Percentiles rank a stretch among this genome's conserved stretches.
Conservation (phyloP, 2,329 filamentous ascomycete species). For the Cercospora janseana region DNA sequence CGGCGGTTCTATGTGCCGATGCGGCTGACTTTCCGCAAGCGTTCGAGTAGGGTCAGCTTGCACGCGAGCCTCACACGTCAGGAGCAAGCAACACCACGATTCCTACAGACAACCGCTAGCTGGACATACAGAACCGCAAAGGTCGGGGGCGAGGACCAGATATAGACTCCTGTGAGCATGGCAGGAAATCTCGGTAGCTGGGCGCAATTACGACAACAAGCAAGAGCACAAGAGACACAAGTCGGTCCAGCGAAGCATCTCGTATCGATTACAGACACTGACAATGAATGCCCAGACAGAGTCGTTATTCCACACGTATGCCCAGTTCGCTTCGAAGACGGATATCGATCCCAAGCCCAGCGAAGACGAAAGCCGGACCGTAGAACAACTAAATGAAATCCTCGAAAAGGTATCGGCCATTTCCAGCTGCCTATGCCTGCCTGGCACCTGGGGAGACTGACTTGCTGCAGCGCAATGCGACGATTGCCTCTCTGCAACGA, state of each 20-base stretch:
- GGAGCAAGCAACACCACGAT: neutral
- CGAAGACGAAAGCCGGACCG: conserved; percentile 76
- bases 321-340: conserved; percentile 79
- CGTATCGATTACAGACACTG: conserved; percentile 23
- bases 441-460: conserved; percentile 4
- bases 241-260: conserved; percentile 49
- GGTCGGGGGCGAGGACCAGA: neutral
- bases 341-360: conserved; percentile 80
- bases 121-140: neutral
- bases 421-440: neutral
- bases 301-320: conserved; percentile 77
- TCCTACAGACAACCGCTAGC: neutral
- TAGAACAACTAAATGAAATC: conserved; percentile 78
- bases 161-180: conserved; percentile 22
- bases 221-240: conserved; percentile 83
- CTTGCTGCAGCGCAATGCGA: conserved; percentile 66
- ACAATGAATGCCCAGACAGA: conserved; percentile 66
- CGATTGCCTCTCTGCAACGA: conserved; percentile 78
- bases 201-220: conserved; percentile 92
- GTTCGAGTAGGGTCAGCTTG: neutral
- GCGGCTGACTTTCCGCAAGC: neutral
- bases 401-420: conserved; percentile 65
- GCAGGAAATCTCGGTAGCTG: conserved; percentile 59
- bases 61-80: conserved; percentile 4
- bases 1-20: neutral